Evolutionary conservation across 2,329 filamentous ascomycete genomes (phyloP).

Genomic region (Colletotrichum liriopes): DNA sequence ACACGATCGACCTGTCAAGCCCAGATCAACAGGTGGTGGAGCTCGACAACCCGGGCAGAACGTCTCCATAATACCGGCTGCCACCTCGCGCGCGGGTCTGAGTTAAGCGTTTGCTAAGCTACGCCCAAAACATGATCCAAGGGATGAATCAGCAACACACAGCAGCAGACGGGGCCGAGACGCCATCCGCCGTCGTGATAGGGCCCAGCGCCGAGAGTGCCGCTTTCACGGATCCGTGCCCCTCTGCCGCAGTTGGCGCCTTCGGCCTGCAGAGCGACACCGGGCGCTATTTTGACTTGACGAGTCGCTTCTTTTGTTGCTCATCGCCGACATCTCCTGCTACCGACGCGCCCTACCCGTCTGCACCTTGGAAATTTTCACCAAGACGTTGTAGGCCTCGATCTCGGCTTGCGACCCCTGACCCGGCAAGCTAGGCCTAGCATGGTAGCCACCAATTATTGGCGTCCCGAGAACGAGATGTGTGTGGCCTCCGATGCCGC

Average conservation of each 20-base stretch:
- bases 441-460: not conserved
- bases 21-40: not conserved
- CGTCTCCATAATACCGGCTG: not conserved
- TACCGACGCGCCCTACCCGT: not conserved
- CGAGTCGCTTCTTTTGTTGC: not conserved
- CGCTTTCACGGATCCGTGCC: constrained; percentile 11
- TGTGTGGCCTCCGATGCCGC: not conserved
- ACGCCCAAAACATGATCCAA: constrained; percentile 17
- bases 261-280: not conserved
- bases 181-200: constrained; percentile 19
- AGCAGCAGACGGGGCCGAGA: constrained; percentile 19
- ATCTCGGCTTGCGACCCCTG: not conserved
- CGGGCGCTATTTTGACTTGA: not conserved
- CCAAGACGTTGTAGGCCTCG: not conserved
- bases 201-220: not conserved
- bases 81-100: constrained; percentile 31
- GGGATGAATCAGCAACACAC: constrained; percentile 41
- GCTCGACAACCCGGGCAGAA: not conserved
- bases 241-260: not conserved
- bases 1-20: constrained; percentile 7
- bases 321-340: not conserved
- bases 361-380: not conserved
- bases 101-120: constrained; percentile 39
- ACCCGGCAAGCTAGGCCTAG: not conserved
- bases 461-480: not conserved